A percentile compares a stretch with the other conserved stretches of the same genome.
Conservation (phyloP, 2,329 filamentous ascomycete species). For the Ophioceras dolichostomum region DNA sequence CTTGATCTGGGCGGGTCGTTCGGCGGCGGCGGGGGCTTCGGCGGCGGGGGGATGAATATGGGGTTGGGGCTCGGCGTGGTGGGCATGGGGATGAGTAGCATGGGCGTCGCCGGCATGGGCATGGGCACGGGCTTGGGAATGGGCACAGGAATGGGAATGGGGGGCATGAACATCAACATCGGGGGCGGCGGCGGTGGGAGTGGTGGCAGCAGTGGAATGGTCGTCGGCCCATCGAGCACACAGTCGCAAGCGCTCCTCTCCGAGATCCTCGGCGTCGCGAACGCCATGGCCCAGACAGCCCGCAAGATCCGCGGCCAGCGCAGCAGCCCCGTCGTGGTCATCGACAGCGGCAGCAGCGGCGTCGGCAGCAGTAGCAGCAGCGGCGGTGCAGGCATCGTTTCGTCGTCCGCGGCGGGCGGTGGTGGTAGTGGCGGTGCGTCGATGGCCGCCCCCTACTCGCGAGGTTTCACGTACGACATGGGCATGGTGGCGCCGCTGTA, state of each 20-base stretch:
- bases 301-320: not conserved
- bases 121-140: not conserved
- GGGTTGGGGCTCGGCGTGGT: too few relatives aligned
- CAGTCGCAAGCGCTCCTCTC: not conserved
- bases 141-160: not conserved
- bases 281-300: not conserved
- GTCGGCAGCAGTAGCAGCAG: not conserved
- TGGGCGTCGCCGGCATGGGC: not conserved
- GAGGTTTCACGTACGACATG: slow-evolving; percentile 4
- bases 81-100: not conserved
- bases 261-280: slow-evolving; percentile 1
- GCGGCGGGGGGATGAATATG: not conserved
- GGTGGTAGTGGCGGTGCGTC: not conserved
- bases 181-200: not conserved
- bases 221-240: too few relatives aligned
- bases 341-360: not conserved
- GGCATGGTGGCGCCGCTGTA: slow-evolving; percentile 6
- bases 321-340: not conserved
- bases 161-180: too few relatives aligned
- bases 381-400: slow-evolving; percentile 3
- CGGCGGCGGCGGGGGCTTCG: not conserved
- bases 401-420: not conserved
- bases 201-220: not conserved
- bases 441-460: not conserved
- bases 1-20: not conserved